Conservation (phyloP, 768 basidiomycete genomes). For the Lentinula edodes region DNA sequence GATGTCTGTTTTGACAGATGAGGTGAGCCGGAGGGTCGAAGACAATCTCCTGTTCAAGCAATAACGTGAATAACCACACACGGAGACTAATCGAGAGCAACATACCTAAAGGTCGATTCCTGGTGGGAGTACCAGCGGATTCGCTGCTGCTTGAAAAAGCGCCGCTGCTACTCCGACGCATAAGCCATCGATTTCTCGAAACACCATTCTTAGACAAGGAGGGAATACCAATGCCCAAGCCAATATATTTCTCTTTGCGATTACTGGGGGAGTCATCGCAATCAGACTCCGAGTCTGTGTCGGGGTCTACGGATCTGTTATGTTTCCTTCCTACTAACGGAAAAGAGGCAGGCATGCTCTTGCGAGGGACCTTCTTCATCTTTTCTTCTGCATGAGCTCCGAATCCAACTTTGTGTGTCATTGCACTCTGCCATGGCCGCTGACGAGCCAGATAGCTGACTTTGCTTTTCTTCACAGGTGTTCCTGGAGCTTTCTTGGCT, state of each 20-base stretch:
- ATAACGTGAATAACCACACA: constrained; percentile 8
- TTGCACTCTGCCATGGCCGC: constrained; percentile 78
- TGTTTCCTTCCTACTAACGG: constrained; percentile 30
- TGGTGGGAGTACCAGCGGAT: constrained; percentile 57
- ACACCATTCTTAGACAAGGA: constrained; percentile 21
- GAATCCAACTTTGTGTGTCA: constrained; percentile 60
- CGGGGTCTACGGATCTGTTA: constrained; percentile 27
- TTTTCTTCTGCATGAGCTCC: constrained; percentile 33
- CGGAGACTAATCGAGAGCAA: constrained; percentile 7
- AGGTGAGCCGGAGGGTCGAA: constrained; percentile 48
- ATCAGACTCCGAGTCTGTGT: constrained; percentile 60
- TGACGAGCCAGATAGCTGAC: constrained; percentile 50
- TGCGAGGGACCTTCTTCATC: constrained; percentile 51
- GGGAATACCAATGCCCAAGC: constrained; percentile 64
- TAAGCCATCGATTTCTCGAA: constrained; percentile 52
- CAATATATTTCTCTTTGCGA: constrained; percentile 50
- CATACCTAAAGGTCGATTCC: constrained; percentile 45
- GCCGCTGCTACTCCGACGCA: constrained; percentile 77
- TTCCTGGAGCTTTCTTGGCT: constrained; percentile 66
- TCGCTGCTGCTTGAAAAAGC: constrained; percentile 78
- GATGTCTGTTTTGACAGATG: constrained; percentile 44
- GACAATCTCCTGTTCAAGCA: constrained; percentile 27
- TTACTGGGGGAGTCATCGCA: constrained; percentile 59
- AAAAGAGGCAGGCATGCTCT: constrained; percentile 75
- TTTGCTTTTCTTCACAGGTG: constrained; percentile 74